Percentiles rank a stretch among this genome's conserved stretches.
Evolutionary conservation across 495 filamentous ascomycete species (phyloP).

Genomic region (Lasiosphaeria miniovina): DNA sequence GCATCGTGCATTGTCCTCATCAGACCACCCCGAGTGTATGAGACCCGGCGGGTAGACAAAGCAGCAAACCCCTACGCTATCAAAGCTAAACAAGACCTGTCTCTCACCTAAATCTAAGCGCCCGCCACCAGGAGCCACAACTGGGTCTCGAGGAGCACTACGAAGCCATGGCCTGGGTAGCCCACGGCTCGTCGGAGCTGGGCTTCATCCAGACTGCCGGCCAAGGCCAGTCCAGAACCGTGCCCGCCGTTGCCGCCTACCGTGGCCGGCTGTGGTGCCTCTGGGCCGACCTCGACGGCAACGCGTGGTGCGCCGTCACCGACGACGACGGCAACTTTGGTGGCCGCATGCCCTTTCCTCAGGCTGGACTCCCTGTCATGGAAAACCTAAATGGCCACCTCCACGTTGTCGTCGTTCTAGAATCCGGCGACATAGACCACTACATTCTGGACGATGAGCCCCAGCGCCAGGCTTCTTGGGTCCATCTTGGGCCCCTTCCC

Average conservation of each 20-base stretch:
- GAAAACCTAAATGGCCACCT: constrained; percentile 29
- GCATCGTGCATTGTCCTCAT: too few species aligned
- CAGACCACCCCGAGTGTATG: too few species aligned
- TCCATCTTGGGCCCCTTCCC: constrained; percentile 9
- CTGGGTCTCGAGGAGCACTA: background rate
- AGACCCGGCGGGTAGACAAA: too few species aligned
- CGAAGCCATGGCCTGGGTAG: constrained; percentile 12
- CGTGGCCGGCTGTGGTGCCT: constrained; percentile 31
- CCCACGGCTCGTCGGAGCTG: constrained; percentile 8
- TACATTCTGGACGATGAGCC: constrained; percentile 26
- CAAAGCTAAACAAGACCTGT: too few species aligned
- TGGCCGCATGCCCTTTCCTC: constrained; percentile 19
- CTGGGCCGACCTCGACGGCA: constrained; percentile 26
- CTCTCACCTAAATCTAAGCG: background rate
- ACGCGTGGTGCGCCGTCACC: constrained; percentile 25
- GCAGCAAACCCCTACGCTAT: too few species aligned
- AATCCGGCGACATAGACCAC: constrained; percentile 25
- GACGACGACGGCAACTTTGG: constrained; percentile 20
- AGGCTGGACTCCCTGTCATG: constrained; percentile 27
- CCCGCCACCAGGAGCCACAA: background rate
- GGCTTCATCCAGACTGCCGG: constrained; percentile 13
- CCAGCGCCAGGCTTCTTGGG: constrained; percentile 15
- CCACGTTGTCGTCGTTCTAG: constrained; percentile 26
- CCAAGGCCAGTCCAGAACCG: constrained; percentile 22
- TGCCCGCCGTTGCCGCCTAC: constrained; percentile 26